Evolutionary conservation across 768 basidiomycete species (phyloP).

Genomic region (Amanita pallidorosea): DNA sequence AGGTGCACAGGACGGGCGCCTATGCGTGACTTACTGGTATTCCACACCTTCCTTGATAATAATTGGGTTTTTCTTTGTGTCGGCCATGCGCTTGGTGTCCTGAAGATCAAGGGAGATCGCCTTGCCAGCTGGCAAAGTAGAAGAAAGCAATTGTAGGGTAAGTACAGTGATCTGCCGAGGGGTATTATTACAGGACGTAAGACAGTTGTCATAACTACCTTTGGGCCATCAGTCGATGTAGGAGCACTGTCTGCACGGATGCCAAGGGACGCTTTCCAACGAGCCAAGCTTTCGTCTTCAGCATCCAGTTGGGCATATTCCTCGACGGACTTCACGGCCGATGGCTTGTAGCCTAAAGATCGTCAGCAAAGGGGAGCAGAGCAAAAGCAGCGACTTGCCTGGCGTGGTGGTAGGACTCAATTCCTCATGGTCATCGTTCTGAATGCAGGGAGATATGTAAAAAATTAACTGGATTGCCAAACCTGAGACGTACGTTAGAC

Average conservation of each 20-base stretch:
- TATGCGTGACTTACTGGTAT: constrained; percentile 57
- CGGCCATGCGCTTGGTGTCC: constrained; percentile 30
- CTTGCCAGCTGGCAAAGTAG: constrained; percentile 52
- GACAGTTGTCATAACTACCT: constrained; percentile 30
- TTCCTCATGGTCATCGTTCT: constrained; percentile 63
- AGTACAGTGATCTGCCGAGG: constrained; percentile 54
- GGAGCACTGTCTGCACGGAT: constrained; percentile 43
- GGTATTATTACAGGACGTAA: constrained; percentile 9
- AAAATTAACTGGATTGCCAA: not conserved
- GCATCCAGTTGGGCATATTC: constrained; percentile 83
- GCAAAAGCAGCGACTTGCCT: constrained; percentile 27
- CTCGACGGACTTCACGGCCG: constrained; percentile 58
- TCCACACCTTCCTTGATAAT: constrained; percentile 78
- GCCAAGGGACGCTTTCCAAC: constrained; percentile 94
- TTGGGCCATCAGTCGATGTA: constrained; percentile 41
- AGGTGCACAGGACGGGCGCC: not conserved
- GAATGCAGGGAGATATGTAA: constrained; percentile 7
- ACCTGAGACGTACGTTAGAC: constrained; percentile 33
- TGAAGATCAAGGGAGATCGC: constrained; percentile 59
- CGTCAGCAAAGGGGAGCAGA: constrained; percentile 2
- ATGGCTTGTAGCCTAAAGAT: constrained; percentile 61
- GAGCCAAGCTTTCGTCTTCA: constrained; percentile 83
- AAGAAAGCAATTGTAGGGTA: constrained; percentile 71
- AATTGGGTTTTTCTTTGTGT: constrained; percentile 71
- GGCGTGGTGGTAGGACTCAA: constrained; percentile 58